A percentile compares a stretch with the other conserved stretches of the same genome.
phyloP scores from a whole-genome alignment of 148 eudicot species.

The Rhododendron simsii region DNA sequence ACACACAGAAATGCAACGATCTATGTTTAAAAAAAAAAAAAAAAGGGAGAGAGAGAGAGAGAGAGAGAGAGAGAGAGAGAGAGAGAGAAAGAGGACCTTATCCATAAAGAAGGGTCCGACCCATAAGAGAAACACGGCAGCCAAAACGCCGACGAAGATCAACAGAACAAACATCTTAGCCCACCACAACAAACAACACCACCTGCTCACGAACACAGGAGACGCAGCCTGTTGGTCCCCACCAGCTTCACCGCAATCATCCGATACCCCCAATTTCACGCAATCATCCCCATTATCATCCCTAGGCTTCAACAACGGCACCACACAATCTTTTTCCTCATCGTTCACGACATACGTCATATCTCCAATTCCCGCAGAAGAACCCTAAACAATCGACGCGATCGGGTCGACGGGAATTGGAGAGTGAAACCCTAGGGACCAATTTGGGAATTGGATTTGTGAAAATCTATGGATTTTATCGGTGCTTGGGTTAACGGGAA shows the following conservation, averaged over 20 bases:
- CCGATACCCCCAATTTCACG: constrained; percentile 20
- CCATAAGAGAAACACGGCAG: constrained; percentile 67
- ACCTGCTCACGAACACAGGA: constrained; percentile 15
- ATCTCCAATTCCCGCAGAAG: background rate
- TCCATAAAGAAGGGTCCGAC: constrained; percentile 72
- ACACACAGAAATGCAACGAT: background rate
- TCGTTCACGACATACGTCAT: constrained; percentile 25
- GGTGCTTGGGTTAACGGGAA: background rate
- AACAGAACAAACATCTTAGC: constrained; percentile 43
- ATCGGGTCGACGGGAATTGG: background rate
- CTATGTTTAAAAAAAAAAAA: background rate
- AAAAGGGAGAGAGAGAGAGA: too few relatives aligned
- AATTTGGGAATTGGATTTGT: background rate
- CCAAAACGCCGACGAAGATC: constrained; percentile 44
- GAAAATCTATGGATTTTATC: background rate
- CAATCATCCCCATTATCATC: constrained; percentile 39
- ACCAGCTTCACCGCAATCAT: background rate
- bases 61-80: too few relatives aligned
- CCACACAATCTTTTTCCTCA: constrained; percentile 14
- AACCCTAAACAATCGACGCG: constrained; percentile 12
- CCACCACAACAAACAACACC: constrained; percentile 65
- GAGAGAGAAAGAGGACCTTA: constrained; percentile 37
- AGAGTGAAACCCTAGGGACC: background rate
- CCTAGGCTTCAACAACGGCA: constrained; percentile 20
- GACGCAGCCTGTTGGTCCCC: constrained; percentile 5